phyloP scores from a whole-genome alignment of 2,329 filamentous ascomycete genomes.

The Clarireedia sp. region DNA sequence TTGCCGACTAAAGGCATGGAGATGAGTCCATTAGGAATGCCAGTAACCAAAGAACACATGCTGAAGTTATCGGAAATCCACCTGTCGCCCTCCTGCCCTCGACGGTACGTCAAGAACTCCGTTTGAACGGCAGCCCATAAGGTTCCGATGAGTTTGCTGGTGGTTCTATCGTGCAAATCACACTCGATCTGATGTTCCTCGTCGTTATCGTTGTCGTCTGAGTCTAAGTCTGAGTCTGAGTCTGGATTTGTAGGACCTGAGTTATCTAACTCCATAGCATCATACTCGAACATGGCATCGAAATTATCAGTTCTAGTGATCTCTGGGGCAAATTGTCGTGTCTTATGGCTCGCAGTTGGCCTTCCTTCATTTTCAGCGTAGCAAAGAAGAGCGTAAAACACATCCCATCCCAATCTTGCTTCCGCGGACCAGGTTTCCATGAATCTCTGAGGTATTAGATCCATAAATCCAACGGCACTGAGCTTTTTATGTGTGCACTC shows the following conservation, averaged over 20 bases:
- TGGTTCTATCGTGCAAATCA: neutral
- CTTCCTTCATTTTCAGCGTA: slow-evolving; percentile 9
- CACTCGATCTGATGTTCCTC: neutral
- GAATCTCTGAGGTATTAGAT: slow-evolving; percentile 8
- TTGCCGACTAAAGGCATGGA: neutral
- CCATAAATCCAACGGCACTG: slow-evolving; percentile 16
- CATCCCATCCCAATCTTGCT: slow-evolving; percentile 10
- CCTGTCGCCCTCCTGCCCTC: slow-evolving; percentile 22
- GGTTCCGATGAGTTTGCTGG: slow-evolving; percentile 12
- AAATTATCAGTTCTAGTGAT: neutral
- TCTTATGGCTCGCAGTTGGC: neutral
- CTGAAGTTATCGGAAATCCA: slow-evolving; percentile 19
- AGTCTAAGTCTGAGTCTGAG: neutral
- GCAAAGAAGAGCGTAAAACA: slow-evolving; percentile 11
- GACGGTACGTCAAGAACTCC: slow-evolving; percentile 32
- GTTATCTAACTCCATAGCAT: neutral
- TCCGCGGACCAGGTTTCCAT: slow-evolving; percentile 13
- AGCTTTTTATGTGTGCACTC: slow-evolving; percentile 23
- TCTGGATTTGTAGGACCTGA: neutral
- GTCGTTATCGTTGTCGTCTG: neutral
- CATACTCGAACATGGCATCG: neutral
- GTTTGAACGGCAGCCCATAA: slow-evolving; percentile 33
- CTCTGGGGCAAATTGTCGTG: neutral
- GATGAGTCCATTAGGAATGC: neutral
- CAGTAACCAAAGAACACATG: slow-evolving; percentile 8